Percentiles rank a stretch among this genome's conserved stretches.
phyloP scores from a whole-genome alignment of 129 eudicot species.

The Helichrysum umbraculigerum region DNA sequence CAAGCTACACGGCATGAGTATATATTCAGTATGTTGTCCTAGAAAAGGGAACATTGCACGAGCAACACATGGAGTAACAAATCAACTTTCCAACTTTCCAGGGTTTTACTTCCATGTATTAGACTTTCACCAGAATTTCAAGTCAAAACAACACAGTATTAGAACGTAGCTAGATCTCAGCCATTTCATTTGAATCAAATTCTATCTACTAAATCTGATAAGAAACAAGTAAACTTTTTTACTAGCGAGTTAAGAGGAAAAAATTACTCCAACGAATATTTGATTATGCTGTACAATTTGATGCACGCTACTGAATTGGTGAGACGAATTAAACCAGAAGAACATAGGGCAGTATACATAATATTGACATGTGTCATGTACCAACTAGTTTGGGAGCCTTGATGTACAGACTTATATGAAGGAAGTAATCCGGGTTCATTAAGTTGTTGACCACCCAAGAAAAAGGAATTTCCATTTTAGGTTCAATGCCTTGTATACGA shows the following conservation, averaged over 20 bases:
- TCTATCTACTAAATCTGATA: background rate
- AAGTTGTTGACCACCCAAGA: constrained; percentile 92
- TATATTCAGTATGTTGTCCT: background rate
- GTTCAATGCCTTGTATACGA: constrained; percentile 90
- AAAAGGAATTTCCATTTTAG: constrained; percentile 75
- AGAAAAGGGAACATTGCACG: background rate
- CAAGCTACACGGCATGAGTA: background rate
- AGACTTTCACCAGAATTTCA: constrained; percentile 8
- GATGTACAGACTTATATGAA: constrained; percentile 82
- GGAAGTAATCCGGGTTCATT: constrained; percentile 84
- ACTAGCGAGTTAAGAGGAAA: constrained; percentile 18
- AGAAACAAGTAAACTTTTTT: background rate
- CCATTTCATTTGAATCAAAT: constrained; percentile 1
- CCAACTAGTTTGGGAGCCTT: constrained; percentile 42
- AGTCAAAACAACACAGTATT: background rate
- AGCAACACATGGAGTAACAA: background rate
- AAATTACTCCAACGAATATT: constrained; percentile 23
- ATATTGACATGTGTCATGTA: constrained; percentile 27
- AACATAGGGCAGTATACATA: background rate
- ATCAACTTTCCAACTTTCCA: background rate
- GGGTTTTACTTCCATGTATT: background rate
- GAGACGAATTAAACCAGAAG: constrained; percentile 5
- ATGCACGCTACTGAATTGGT: constrained; percentile 1
- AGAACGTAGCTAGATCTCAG: background rate
- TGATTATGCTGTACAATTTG: constrained; percentile 48